Conservation (phyloP, 495 filamentous ascomycete species). For the Sabuloglossum arenarium region DNA sequence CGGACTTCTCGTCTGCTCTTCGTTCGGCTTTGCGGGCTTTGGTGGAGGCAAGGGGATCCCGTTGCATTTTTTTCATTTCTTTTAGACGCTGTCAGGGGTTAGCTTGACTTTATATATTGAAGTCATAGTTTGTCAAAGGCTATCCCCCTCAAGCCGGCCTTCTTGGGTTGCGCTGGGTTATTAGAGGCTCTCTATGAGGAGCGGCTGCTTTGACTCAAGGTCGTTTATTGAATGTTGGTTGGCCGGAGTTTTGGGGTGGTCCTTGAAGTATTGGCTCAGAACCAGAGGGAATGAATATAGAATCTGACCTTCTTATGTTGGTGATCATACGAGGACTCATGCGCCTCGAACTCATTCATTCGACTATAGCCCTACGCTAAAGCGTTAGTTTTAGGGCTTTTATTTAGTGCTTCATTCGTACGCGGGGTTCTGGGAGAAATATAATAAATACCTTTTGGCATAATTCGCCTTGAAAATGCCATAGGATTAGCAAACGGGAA, state of each 20-base stretch:
- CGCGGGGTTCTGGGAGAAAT: not conserved
- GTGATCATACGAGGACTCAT: slow-evolving; percentile 51
- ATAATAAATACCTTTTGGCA: slow-evolving; percentile 17
- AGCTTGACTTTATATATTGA: not conserved
- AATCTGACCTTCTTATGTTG: slow-evolving; percentile 29
- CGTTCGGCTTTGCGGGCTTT: slow-evolving; percentile 22
- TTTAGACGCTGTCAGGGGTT: slow-evolving; percentile 24
- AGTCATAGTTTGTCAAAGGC: not conserved
- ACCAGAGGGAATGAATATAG: not conserved
- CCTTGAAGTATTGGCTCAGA: too few relatives aligned
- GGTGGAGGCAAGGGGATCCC: slow-evolving; percentile 32
- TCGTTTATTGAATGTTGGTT: too few relatives aligned
- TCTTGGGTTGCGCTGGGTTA: too few relatives aligned
- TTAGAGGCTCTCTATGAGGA: too few relatives aligned
- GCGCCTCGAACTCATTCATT: slow-evolving; percentile 49
- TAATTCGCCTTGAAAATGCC: slow-evolving; percentile 25
- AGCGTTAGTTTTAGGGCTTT: not conserved
- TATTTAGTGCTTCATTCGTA: not conserved
- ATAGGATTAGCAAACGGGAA: not conserved
- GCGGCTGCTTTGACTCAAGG: too few relatives aligned
- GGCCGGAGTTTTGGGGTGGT: too few relatives aligned
- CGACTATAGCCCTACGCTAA: slow-evolving; percentile 42
- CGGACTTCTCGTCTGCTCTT: slow-evolving; percentile 6
- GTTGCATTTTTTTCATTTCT: slow-evolving; percentile 38
- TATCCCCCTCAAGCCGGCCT: not conserved